A percentile compares a stretch with the other conserved stretches of the same genome.
These are phyloP conservation scores for Aspergillus sp. DNA, from an alignment of 2,329 filamentous ascomycete species.

Conservation along the genomic window DNA sequence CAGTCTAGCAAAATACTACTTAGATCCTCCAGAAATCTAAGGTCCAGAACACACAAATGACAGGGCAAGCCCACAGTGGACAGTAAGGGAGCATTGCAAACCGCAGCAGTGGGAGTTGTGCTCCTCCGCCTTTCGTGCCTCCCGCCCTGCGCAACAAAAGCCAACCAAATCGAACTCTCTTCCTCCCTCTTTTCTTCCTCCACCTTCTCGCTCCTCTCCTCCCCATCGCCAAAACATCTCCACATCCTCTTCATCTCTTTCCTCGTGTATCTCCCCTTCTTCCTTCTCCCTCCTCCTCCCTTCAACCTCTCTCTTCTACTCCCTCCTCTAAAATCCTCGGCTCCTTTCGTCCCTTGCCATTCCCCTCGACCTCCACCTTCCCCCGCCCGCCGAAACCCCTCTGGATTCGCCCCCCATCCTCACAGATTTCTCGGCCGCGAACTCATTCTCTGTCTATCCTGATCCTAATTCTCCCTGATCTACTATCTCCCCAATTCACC, in stretches of 20 bases:
- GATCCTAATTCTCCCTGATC: not conserved
- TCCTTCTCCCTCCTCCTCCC: conserved; percentile 18
- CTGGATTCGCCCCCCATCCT: conserved; percentile 22
- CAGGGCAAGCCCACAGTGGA: not conserved
- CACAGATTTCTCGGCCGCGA: conserved; percentile 14
- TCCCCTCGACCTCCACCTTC: conserved; percentile 25
- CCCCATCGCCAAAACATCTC: conserved; percentile 20
- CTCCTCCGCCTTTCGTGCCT: conserved; percentile 8
- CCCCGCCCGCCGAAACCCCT: conserved; percentile 32
- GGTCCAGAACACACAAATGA: not conserved
- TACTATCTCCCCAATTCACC: not conserved
- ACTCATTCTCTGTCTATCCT: not conserved
- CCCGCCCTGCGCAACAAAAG: conserved; percentile 8
- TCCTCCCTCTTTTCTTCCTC: conserved; percentile 20
- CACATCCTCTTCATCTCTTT: conserved; percentile 18
- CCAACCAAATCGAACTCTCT: conserved; percentile 13
- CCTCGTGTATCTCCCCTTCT: conserved; percentile 23
- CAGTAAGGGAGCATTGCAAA: not conserved
- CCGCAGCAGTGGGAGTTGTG: not conserved
- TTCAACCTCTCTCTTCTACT: conserved; percentile 15
- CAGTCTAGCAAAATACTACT: not conserved
- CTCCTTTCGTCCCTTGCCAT: conserved; percentile 19
- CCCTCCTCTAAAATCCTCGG: conserved; percentile 11
- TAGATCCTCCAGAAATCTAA: not conserved
- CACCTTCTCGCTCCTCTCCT: conserved; percentile 23